Evolutionary conservation across 2,329 filamentous ascomycete species (phyloP).

Genomic region (Ilyonectria sp.): DNA sequence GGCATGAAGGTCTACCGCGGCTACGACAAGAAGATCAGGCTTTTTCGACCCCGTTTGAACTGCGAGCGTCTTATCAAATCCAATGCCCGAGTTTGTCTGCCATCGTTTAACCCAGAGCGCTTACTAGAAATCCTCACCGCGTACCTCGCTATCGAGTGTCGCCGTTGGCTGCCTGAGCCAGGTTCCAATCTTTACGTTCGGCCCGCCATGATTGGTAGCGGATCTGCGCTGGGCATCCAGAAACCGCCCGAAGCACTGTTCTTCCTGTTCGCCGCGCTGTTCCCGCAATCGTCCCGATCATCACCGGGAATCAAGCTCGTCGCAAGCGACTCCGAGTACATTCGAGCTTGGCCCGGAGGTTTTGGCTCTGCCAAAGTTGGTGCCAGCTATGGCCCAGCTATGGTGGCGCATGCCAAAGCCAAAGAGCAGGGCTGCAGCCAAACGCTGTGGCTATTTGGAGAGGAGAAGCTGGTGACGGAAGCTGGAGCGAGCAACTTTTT

Average conservation of each 20-base stretch:
- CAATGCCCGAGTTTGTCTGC: conserved; percentile 73
- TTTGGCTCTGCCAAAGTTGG: conserved; percentile 75
- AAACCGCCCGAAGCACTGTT: conserved; percentile 75
- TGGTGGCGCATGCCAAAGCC: conserved; percentile 70
- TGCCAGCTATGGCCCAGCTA: conserved; percentile 73
- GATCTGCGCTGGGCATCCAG: conserved; percentile 73
- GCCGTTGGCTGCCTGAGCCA: conserved; percentile 74
- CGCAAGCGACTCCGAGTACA: not conserved
- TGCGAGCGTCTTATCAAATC: conserved; percentile 67
- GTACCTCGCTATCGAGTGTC: conserved; percentile 68
- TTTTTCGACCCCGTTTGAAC: conserved; percentile 78
- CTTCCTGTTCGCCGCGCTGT: conserved; percentile 68
- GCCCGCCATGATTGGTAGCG: conserved; percentile 76
- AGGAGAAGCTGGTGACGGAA: conserved; percentile 71
- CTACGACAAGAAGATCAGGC: conserved; percentile 73
- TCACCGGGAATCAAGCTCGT: not conserved
- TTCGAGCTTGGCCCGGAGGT: conserved; percentile 64
- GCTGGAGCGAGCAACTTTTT: conserved; percentile 76
- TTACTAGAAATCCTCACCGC: conserved; percentile 75
- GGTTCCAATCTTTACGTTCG: conserved; percentile 76
- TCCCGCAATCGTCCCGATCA: conserved; percentile 21
- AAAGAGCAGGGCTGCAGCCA: conserved; percentile 69
- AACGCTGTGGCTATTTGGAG: conserved; percentile 74
- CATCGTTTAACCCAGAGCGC: conserved; percentile 73
- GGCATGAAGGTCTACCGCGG: conserved; percentile 82